Conservation (phyloP, 768 basidiomycete species). For the Nidularia pulvinata region DNA sequence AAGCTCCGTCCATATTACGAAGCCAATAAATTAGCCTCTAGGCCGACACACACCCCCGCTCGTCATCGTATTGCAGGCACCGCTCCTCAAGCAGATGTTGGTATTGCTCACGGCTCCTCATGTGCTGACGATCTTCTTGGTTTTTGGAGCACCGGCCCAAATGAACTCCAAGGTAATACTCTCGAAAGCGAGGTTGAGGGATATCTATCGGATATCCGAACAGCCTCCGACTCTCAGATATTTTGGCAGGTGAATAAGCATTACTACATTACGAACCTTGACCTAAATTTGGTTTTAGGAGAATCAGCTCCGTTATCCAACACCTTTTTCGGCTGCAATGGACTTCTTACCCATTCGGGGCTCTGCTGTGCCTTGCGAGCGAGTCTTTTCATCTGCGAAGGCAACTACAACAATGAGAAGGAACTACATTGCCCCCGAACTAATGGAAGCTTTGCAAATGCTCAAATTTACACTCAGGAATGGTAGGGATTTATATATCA, state of each 20-base stretch:
- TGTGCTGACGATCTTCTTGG: neutral
- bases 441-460: too few species aligned
- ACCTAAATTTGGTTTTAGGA: neutral
- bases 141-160: neutral
- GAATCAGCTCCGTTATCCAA: neutral
- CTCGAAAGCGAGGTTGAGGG: neutral
- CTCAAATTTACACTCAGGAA: too few species aligned
- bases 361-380: neutral
- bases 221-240: neutral
- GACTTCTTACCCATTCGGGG: slow-evolving; percentile 1
- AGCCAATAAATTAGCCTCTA: neutral
- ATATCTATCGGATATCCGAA: neutral
- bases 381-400: too few species aligned
- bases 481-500: too few species aligned
- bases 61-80: neutral
- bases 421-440: too few species aligned
- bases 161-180: too few species aligned
- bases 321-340: slow-evolving; percentile 7
- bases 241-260: neutral
- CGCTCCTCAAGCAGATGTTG: too few species aligned
- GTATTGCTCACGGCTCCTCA: neutral
- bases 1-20: neutral
- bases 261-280: neutral
- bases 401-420: too few species aligned
- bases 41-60: neutral